Base-by-base conservation (phyloP, 371 early-diverging fungal species). In the Syncephalastrum racemosum region DNA sequence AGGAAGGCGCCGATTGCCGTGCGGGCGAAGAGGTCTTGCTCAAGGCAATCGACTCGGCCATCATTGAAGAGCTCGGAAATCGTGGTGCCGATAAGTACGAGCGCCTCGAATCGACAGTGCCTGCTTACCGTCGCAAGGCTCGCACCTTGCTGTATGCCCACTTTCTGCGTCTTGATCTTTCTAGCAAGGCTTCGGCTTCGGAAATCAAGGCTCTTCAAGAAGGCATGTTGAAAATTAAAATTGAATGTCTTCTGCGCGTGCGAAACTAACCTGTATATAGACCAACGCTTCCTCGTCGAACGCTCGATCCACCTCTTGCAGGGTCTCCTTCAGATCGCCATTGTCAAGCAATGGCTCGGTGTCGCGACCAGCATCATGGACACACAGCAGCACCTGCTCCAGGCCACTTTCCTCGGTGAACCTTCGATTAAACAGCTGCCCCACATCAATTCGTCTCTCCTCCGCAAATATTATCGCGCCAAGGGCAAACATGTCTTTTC, bases 381-480 rank as follows among this genome's bases (percentile, higher is more conserved):
- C 48, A 67, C 92, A 53, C 83, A 85, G 27, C 94, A 92, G 66
- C 64, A 75, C 59, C 67, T 98, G 40, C 81, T 91, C 4, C 98
- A 98, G 72, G 93, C 90, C 44, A 82, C 85, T 22, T 83, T 81
- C 62, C 75, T 80, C 58, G 75, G 86, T 59, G 89, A 85, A 42
- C 79, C 91, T 8, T 89, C 90, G 23, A 71, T 97, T 19, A 75
- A 87, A 54, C 96, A 96, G 74, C 75, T 98, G 46, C 97, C 97
- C 42, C 81, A 85, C 36, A 70, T 91, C 42, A 68, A 71, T 50
- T 69, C 69, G 39, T 62, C 82, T 16, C 67, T 81, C 14, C 42
- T 74, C 14, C 74, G 75, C 20, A 58, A 65, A 6, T 65, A 65
- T 23, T 57, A 60, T 22, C 70, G 67, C 5, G 50, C 47, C 51